Evolutionary conservation across 148 eudicot species (phyloP).

Genomic region (Rhododendron williamsianum): DNA sequence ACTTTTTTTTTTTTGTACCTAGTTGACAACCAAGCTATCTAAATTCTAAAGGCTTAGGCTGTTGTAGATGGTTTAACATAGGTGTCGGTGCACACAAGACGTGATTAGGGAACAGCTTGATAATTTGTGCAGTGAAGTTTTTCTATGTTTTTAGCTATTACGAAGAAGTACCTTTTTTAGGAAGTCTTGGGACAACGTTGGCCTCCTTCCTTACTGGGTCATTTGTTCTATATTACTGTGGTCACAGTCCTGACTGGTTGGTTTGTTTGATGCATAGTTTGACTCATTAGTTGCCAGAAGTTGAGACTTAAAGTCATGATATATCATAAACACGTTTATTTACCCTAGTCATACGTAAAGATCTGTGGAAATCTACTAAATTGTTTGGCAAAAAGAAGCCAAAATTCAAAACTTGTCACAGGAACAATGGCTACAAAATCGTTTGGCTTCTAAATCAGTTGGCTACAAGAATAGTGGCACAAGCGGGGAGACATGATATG

Average conservation of each 20-base stretch:
- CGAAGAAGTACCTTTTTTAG: background rate
- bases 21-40: background rate
- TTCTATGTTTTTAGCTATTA: background rate
- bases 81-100: background rate
- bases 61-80: too few species aligned
- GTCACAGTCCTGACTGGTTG: background rate
- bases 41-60: too few species aligned
- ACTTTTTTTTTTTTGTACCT: background rate
- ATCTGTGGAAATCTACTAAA: background rate
- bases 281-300: background rate
- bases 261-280: background rate
- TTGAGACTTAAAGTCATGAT: background rate
- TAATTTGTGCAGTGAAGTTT: background rate
- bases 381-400: background rate
- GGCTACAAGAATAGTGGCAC: background rate
- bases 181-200: slow-evolving; percentile 3
- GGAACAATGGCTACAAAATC: background rate
- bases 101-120: background rate
- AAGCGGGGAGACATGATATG: background rate
- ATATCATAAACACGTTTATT: background rate
- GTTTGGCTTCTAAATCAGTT: background rate
- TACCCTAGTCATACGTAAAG: background rate
- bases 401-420: background rate
- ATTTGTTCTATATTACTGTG: background rate
- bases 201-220: background rate